phyloP scores from a whole-genome alignment of 768 basidiomycete species.

The Cyclocybe aegerita region DNA sequence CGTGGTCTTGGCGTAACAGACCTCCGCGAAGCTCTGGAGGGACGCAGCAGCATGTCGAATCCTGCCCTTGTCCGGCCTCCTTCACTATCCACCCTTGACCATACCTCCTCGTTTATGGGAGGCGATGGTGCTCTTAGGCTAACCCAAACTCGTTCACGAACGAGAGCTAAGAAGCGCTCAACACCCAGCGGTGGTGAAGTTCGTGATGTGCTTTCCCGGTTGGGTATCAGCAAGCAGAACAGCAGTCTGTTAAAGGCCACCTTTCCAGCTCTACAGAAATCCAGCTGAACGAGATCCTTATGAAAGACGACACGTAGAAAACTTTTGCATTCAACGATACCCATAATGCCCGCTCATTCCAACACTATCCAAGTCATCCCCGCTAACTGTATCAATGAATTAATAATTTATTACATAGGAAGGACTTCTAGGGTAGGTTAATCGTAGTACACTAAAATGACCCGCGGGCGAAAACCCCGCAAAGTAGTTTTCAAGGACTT shows the following conservation, averaged over 20 bases:
- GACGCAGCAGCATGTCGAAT: constrained; percentile 81
- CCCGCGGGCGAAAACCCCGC: too few relatives aligned
- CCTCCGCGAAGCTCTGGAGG: constrained; percentile 85
- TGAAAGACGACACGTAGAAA: neutral
- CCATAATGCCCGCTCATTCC: too few relatives aligned
- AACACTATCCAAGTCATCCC: too few relatives aligned
- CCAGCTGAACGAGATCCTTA: constrained; percentile 1
- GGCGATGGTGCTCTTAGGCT: constrained; percentile 36
- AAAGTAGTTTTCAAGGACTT: too few relatives aligned
- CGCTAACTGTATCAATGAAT: too few relatives aligned
- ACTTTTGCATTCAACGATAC: neutral
- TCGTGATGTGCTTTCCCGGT: constrained; percentile 73
- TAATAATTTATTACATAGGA: too few relatives aligned
- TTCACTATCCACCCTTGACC: constrained; percentile 77
- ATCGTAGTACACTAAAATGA: too few relatives aligned
- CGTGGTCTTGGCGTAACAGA: constrained; percentile 86
- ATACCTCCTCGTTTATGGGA: constrained; percentile 50
- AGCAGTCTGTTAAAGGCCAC: constrained; percentile 68
- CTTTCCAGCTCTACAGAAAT: constrained; percentile 48
- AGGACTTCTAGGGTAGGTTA: too few relatives aligned
- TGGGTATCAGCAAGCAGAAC: constrained; percentile 80
- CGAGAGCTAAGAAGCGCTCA: constrained; percentile 48
- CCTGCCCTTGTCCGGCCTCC: constrained; percentile 65
- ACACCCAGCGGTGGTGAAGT: constrained; percentile 64
- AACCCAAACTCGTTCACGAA: constrained; percentile 53